Evolutionary conservation across 1,284 basidiomycete genomes (phyloP).

Genomic region (Ustilago cynodontis): DNA sequence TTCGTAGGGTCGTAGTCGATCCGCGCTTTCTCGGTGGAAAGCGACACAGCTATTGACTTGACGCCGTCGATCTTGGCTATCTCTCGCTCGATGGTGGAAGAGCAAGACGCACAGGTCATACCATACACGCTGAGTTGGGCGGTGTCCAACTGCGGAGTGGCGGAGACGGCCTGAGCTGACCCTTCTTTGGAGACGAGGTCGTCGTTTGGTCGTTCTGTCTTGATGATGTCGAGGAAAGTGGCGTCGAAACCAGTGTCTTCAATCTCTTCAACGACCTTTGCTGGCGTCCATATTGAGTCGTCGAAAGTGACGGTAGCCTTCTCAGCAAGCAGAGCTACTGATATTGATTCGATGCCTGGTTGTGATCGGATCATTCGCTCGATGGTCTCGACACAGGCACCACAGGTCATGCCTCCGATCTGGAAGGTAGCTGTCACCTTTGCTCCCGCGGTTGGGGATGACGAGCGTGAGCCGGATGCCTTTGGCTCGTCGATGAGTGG

Average conservation of each 20-base stretch:
- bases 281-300: constrained; percentile 79
- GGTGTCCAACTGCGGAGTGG: constrained; percentile 15
- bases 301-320: constrained; percentile 91
- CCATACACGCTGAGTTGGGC: constrained; percentile 81
- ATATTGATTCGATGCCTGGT: constrained; percentile 85
- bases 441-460: constrained; percentile 12
- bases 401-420: constrained; percentile 92
- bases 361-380: constrained; percentile 88
- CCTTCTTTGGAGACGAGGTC: constrained; percentile 6
- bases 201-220: constrained; percentile 18
- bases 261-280: constrained; percentile 81
- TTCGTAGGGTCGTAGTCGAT: constrained; percentile 56
- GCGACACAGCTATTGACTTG: constrained; percentile 52
- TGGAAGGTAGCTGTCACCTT: constrained; percentile 74
- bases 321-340: constrained; percentile 94
- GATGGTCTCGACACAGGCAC: constrained; percentile 91
- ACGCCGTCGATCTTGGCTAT: constrained; percentile 76
- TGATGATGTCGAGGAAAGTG: constrained; percentile 34
- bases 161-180: neutral
- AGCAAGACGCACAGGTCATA: constrained; percentile 89
- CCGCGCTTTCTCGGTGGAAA: constrained; percentile 58
- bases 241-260: constrained; percentile 93
- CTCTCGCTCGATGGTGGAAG: constrained; percentile 80
- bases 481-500: constrained; percentile 26
- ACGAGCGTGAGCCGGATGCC: constrained; percentile 23